These are phyloP conservation scores for Escovopsis weberi DNA, from an alignment of 2,329 filamentous ascomycete genomes.

Conservation along the genomic window DNA sequence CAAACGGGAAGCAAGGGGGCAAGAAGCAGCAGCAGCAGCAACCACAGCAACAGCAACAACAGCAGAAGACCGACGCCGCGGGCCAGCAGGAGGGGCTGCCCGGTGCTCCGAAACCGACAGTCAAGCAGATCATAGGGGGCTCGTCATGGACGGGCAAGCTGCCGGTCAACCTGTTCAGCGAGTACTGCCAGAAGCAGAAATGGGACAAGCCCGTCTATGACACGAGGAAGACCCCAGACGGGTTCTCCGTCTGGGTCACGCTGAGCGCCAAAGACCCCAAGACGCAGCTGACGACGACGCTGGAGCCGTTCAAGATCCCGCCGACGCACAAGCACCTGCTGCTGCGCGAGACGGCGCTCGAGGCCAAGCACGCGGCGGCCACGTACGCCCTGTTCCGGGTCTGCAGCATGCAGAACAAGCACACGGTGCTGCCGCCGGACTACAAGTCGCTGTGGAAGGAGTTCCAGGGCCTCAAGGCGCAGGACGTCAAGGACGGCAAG, in stretches of 20 bases:
- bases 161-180: conserved; percentile 81
- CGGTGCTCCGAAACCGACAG: conserved; percentile 44
- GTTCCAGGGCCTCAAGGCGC: conserved; percentile 68
- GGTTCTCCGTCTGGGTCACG: conserved; percentile 69
- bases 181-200: conserved; percentile 89
- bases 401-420: conserved; percentile 89
- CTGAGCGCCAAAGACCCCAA: conserved; percentile 64
- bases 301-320: conserved; percentile 75
- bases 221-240: conserved; percentile 58
- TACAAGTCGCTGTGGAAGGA: conserved; percentile 88
- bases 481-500: conserved; percentile 61
- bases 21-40: conserved; percentile 14
- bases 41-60: too few species aligned
- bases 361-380: conserved; percentile 86
- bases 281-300: conserved; percentile 58
- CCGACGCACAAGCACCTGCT: conserved; percentile 62
- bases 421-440: conserved; percentile 83
- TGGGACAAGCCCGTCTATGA: conserved; percentile 93
- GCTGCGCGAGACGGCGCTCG: conserved; percentile 62
- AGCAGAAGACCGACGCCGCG: conserved; percentile 16
- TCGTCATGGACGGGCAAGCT: conserved; percentile 96
- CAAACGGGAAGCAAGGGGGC: conserved; percentile 22
- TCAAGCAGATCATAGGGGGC: conserved; percentile 77
- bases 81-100: conserved; percentile 19
- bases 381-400: conserved; percentile 85